phyloP scores from a whole-genome alignment of 1,139 yeast species.

The Lodderomyces margitis region DNA sequence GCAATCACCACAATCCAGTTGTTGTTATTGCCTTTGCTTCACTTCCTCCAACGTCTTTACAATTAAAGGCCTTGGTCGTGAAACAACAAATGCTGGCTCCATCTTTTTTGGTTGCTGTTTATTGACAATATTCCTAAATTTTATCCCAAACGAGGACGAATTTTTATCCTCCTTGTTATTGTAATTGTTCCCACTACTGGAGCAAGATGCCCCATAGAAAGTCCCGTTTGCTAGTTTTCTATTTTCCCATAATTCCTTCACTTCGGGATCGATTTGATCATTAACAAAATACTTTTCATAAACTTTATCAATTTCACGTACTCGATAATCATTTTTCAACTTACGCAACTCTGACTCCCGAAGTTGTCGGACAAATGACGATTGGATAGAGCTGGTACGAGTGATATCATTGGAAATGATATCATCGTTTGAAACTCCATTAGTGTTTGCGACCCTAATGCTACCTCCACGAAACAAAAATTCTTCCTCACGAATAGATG shows the following conservation, averaged over 20 bases:
- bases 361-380: constrained; percentile 24
- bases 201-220: not conserved
- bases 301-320: constrained; percentile 49
- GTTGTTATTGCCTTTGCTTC: constrained; percentile 4
- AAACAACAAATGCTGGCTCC: constrained; percentile 37
- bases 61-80: constrained; percentile 42
- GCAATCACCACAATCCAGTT: not conserved
- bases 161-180: not conserved
- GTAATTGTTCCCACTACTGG: not conserved
- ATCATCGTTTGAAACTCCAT: not conserved
- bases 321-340: constrained; percentile 39
- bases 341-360: constrained; percentile 23
- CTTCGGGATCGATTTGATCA: constrained; percentile 49
- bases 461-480: constrained; percentile 4
- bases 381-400: not conserved
- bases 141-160: not conserved
- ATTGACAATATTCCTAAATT: not conserved
- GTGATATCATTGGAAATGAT: not conserved
- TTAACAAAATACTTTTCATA: constrained; percentile 40
- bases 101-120: constrained; percentile 4
- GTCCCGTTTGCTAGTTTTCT: constrained; percentile 21
- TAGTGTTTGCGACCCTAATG: not conserved
- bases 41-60: constrained; percentile 22
- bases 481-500: constrained; percentile 5
- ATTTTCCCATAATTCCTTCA: constrained; percentile 49